These are phyloP conservation scores for Gastrodia elata DNA, from an alignment of 106 monocot species.

Conservation along the genomic window DNA sequence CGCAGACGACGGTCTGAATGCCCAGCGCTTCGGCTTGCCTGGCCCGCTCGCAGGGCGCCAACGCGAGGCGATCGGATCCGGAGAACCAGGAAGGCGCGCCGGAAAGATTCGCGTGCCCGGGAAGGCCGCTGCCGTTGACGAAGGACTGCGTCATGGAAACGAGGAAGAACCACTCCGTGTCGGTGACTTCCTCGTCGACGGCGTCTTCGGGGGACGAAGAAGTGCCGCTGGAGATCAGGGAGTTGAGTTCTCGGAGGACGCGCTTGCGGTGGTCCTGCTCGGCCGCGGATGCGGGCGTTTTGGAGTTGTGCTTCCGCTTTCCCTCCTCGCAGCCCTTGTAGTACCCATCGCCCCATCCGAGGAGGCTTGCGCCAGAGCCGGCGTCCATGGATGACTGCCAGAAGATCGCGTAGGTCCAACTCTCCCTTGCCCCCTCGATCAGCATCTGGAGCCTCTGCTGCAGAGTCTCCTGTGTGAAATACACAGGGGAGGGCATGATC, in stretches of 20 bases:
- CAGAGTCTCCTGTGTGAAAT: conserved; percentile 42
- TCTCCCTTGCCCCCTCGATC: conserved; percentile 41
- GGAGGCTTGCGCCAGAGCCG: conserved; percentile 25
- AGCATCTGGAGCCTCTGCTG: conserved; percentile 65
- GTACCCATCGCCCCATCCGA: conserved; percentile 88
- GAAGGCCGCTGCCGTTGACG: conserved; percentile 37
- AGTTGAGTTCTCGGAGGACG: conserved; percentile 60
- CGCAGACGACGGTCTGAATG: conserved; percentile 59
- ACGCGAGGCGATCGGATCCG: conserved; percentile 14
- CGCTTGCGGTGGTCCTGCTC: conserved; percentile 72
- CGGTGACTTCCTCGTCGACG: conserved; percentile 77
- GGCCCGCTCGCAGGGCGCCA: conserved; percentile 40
- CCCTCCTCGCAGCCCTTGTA: conserved; percentile 63
- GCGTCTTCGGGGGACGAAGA: conserved; percentile 24
- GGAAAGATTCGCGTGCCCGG: conserved; percentile 40
- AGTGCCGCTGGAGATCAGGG: conserved; percentile 30
- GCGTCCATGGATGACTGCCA: conserved; percentile 69
- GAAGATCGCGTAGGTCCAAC: conserved; percentile 83
- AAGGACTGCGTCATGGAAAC: conserved; percentile 77
- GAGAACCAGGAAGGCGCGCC: conserved; percentile 33
- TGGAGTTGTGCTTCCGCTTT: conserved; percentile 22
- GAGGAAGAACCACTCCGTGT: conserved; percentile 82
- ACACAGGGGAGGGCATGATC: background rate
- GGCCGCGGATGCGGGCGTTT: conserved; percentile 16
- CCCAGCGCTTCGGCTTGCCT: conserved; percentile 43